phyloP scores from a whole-genome alignment of 768 basidiomycete genomes.

The Suillus weaverae region DNA sequence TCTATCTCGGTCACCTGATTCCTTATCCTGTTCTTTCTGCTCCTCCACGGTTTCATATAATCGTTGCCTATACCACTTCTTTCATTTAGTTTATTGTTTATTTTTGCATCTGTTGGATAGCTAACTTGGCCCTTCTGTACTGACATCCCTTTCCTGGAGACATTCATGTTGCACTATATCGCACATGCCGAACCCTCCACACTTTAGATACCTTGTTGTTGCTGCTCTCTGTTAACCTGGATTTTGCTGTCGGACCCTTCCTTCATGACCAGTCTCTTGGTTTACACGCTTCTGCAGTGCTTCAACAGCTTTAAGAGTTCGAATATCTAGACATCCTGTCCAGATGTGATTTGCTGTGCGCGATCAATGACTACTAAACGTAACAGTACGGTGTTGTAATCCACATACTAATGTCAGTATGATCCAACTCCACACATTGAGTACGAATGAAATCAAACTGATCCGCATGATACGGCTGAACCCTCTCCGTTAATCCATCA shows the following conservation, averaged over 20 bases:
- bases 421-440: slow-evolving; percentile 11
- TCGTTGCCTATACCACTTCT: slow-evolving; percentile 17
- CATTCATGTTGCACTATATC: not conserved
- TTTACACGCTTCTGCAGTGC: not conserved
- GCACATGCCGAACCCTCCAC: not conserved
- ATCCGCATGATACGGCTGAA: slow-evolving; percentile 10
- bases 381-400: not conserved
- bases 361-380: not conserved
- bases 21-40: not conserved
- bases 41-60: not conserved
- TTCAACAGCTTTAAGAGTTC: not conserved
- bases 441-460: slow-evolving; percentile 19
- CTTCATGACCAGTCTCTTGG: not conserved
- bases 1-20: not conserved
- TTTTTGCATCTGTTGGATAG: not conserved
- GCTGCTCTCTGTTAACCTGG: slow-evolving; percentile 4
- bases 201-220: not conserved
- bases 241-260: slow-evolving; percentile 13
- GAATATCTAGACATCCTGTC: not conserved
- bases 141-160: not conserved
- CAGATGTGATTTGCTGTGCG: not conserved
- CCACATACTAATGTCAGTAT: not conserved
- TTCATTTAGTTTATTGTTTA: not conserved
- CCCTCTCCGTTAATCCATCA: slow-evolving; percentile 12
- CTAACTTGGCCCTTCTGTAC: not conserved